phyloP scores from a whole-genome alignment of 352 stramenopile genomes.

The Saprolegnia diclina region DNA sequence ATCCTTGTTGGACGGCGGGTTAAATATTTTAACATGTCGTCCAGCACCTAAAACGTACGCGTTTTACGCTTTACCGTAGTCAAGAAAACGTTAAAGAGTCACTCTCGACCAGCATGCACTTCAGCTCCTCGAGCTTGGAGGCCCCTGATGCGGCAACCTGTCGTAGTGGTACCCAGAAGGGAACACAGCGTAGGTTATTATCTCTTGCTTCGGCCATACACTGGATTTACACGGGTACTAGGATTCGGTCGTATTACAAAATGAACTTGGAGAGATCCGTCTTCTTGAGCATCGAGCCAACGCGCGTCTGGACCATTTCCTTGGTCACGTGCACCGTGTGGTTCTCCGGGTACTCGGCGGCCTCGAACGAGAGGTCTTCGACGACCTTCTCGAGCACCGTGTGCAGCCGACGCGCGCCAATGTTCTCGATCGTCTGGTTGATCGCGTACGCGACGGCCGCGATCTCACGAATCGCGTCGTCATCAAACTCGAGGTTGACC shows the following conservation, averaged over 20 bases:
- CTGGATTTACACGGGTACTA: background rate
- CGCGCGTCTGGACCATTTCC: constrained; percentile 90
- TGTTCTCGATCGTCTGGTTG: constrained; percentile 98
- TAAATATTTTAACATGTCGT: too few relatives aligned
- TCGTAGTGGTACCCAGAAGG: too few relatives aligned
- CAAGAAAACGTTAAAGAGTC: too few relatives aligned
- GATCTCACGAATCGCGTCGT: constrained; percentile 97
- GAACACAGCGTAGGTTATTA: too few relatives aligned
- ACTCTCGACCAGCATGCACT: too few relatives aligned
- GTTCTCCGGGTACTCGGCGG: constrained; percentile 84
- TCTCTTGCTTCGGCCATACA: too few relatives aligned
- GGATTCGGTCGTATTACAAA: constrained; percentile 75
- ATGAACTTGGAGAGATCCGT: constrained; percentile 98
- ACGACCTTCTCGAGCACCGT: constrained; percentile 98
- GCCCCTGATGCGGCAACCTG: too few relatives aligned
- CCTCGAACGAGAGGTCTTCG: constrained; percentile 98
- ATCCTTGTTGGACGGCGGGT: too few relatives aligned
- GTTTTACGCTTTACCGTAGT: too few relatives aligned
- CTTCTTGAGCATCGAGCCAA: constrained; percentile 92
- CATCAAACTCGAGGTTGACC: constrained; percentile 93
- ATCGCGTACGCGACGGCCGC: constrained; percentile 92
- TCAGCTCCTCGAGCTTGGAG: too few relatives aligned
- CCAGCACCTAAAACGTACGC: too few relatives aligned
- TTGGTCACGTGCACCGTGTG: constrained; percentile 90
- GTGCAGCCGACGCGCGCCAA: constrained; percentile 96